A percentile compares a stretch with the other conserved stretches of the same genome.
Evolutionary conservation across 2,329 filamentous ascomycete genomes (phyloP).

Genomic region (Trichocomaceae sp.): DNA sequence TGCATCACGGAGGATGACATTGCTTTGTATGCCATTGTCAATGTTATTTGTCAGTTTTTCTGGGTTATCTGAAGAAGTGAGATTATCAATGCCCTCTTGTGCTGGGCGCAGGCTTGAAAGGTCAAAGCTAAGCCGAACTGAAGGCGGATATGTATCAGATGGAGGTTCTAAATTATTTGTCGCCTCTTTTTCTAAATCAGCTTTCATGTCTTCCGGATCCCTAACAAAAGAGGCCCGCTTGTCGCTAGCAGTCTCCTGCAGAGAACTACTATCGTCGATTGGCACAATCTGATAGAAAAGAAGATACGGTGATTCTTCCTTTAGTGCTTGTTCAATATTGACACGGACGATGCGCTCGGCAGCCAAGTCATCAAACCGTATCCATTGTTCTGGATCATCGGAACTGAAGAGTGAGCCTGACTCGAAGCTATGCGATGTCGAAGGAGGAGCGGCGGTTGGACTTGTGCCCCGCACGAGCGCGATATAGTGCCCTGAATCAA

Average conservation of each 20-base stretch:
- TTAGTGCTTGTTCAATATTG: constrained; percentile 69
- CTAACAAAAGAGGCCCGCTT: constrained; percentile 24
- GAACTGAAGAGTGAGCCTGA: constrained; percentile 28
- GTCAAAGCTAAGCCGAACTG: constrained; percentile 34
- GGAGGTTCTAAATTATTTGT: constrained; percentile 18
- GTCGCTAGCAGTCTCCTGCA: constrained; percentile 25
- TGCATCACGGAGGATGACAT: not conserved
- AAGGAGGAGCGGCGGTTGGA: constrained; percentile 26
- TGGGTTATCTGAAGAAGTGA: constrained; percentile 25
- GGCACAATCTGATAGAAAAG: constrained; percentile 93
- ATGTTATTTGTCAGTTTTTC: constrained; percentile 17
- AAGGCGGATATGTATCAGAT: constrained; percentile 18
- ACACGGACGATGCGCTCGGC: constrained; percentile 66
- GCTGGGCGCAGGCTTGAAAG: constrained; percentile 25
- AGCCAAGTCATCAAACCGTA: constrained; percentile 85
- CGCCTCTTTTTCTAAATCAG: constrained; percentile 17
- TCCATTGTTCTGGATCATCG: constrained; percentile 72
- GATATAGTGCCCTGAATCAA: constrained; percentile 88
- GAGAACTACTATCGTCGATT: constrained; percentile 59
- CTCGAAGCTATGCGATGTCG: constrained; percentile 22
- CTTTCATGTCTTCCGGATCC: constrained; percentile 19
- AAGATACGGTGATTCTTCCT: constrained; percentile 85
- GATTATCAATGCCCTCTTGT: constrained; percentile 19
- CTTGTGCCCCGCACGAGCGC: constrained; percentile 70
- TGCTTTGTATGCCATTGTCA: constrained; percentile 16